A percentile compares a stretch with the other conserved stretches of the same genome.
phyloP scores from a whole-genome alignment of 352 stramenopile genomes.

The Globisporangium nunn region DNA sequence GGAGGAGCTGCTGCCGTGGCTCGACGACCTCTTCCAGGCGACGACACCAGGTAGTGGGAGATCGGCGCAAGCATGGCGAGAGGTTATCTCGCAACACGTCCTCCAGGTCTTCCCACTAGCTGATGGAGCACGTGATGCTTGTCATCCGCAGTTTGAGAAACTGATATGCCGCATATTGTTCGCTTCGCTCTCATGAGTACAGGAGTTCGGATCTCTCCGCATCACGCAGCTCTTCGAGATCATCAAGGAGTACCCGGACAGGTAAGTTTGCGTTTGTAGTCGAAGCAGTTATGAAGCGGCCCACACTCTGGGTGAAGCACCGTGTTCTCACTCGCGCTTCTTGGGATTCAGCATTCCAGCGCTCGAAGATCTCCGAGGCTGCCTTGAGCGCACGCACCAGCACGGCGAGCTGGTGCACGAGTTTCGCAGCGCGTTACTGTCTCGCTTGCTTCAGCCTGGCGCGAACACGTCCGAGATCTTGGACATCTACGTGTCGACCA shows the following conservation, averaged over 20 bases:
- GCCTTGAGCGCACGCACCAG: conserved; percentile 83
- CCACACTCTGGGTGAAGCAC: not conserved
- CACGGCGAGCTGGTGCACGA: conserved; percentile 68
- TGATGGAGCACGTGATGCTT: not conserved
- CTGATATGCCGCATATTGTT: not conserved
- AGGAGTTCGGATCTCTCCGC: conserved; percentile 69
- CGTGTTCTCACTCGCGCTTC: not conserved
- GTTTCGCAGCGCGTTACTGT: conserved; percentile 72
- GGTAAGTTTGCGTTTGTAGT: conserved; percentile 12
- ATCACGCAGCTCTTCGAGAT: conserved; percentile 96
- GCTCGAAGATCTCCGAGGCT: conserved; percentile 59
- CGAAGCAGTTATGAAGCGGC: not conserved
- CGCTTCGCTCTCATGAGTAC: too few relatives aligned
- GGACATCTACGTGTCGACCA: conserved; percentile 96
- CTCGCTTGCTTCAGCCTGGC: conserved; percentile 92
- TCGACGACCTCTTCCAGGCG: conserved; percentile 39
- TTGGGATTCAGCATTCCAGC: conserved; percentile 35
- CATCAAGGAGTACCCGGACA: conserved; percentile 95
- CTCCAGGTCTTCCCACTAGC: conserved; percentile 10
- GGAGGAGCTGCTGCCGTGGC: conserved; percentile 49
- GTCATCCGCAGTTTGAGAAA: too few relatives aligned
- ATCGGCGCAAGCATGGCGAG: conserved; percentile 25
- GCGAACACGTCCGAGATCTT: conserved; percentile 95
- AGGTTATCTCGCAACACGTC: conserved; percentile 44
- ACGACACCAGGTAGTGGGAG: not conserved